Evolutionary conservation across 2,329 filamentous ascomycete genomes (phyloP).

Genomic region (Sporothrix inflata): DNA sequence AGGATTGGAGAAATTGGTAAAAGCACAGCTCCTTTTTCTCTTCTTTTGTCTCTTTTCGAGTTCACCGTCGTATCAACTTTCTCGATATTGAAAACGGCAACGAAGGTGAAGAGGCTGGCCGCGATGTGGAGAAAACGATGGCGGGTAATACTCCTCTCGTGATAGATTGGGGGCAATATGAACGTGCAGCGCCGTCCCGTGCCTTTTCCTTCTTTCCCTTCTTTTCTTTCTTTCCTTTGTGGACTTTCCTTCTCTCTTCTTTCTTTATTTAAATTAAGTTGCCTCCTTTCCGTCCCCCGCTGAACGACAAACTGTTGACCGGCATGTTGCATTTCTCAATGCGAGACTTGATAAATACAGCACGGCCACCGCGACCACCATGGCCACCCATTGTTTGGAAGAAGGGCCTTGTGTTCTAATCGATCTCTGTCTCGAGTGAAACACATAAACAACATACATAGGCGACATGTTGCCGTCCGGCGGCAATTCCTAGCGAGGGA

Average conservation of each 20-base stretch:
- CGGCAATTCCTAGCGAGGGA: background rate
- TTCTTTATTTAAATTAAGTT: background rate
- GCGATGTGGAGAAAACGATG: background rate
- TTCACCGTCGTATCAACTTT: background rate
- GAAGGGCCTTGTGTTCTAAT: background rate
- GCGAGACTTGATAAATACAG: too few relatives aligned
- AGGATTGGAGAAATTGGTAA: background rate
- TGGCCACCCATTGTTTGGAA: background rate
- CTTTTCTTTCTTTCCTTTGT: too few relatives aligned
- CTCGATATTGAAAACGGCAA: background rate
- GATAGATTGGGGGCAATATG: background rate
- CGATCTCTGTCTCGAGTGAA: too few relatives aligned
- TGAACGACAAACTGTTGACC: background rate
- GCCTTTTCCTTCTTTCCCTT: background rate
- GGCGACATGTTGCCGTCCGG: conserved; percentile 4
- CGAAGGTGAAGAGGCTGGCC: background rate
- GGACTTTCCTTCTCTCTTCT: background rate
- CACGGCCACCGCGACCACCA: too few relatives aligned
- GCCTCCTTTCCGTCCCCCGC: background rate
- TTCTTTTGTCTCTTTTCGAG: background rate
- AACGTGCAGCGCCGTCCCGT: conserved; percentile 7
- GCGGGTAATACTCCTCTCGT: background rate
- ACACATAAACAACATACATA: background rate
- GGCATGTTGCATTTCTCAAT: background rate
- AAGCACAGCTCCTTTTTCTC: background rate